Base-by-base conservation (phyloP, 306 rosid genomes). In the Cicer yamashitae region DNA sequence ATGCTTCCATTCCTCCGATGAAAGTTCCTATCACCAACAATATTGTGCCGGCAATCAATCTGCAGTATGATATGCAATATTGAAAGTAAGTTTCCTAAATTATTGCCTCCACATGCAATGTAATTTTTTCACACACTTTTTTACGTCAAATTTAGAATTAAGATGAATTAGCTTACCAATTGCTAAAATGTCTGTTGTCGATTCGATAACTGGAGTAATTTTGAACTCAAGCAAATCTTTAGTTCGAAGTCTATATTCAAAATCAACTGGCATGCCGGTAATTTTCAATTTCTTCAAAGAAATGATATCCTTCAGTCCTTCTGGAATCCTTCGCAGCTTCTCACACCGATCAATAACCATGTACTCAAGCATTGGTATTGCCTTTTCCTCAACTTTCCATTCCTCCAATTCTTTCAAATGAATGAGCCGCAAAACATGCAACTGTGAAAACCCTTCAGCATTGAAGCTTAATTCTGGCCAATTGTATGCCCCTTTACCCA, bases 241-340 rank as follows among this genome's bases (percentile, higher is more conserved):
- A 39, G 77, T 77, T 66, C 84, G 84, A 67, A 84, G 82, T 18
- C 77, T 80, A 60, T 84, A 80, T 77, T 84, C 87, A 61, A 84
- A 84, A 61, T 84, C 87, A 25, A 84, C 87, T 0, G 87, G 87
- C 87, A 84, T 84, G 38, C 87, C 87, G 53, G 79, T 67, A 61
- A 84, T 61, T 67, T 77, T 84, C 46, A 84, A 10, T 40, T 84
- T 81, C 61, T 80, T 84, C 74, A 80, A 73, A 67, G 77, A 67
- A 67, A 61, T 53, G 67, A 80, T 69, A 67, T 34, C 65, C 73
- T 77, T 84, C 48, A 84, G 75, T 73, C 87, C 82, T 51, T 84
- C 84, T 15, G 87, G 87, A 58, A 84, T 80, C 82, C 43, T 80
- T 78, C 38, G 67, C 80, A 84, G 75, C 71, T 80, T 84, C 75